Base-by-base conservation (phyloP, 1,284 basidiomycete species). In the Bjerkandera adusta region DNA sequence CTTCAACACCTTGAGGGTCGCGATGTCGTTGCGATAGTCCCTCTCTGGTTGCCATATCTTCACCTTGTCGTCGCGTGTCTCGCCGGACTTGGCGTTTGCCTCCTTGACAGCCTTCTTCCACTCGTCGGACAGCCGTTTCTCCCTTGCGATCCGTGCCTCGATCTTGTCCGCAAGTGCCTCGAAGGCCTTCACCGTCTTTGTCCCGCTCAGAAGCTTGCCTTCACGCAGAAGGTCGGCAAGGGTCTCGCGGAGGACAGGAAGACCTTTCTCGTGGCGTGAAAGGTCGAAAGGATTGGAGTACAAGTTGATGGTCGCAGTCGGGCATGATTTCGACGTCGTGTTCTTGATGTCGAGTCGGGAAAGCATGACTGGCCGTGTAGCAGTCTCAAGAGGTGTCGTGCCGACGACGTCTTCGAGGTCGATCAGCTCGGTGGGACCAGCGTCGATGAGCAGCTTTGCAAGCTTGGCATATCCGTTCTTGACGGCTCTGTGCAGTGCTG, bases 391-490 rank as follows among this genome's bases (percentile, higher is more conserved):
- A 0, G 76, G 68, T 0, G 76, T 78, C 45, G 73, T 69, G 3
- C 80, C 81, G 5, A 81, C 75, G 16, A 71, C 72, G 52, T 81
- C 73, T 56, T 82, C 79, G 30, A 68, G 60, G 44, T 67, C 64
- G 4, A 79, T 57, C 0, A 61, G 65, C 20, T 72, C 68, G 0
- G 61, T 48, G 15, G 72, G 66, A 0, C 65, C 62, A 2, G 62
- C 63, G 2, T 64, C 60, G 21, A 76, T 51, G 21, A 82, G 58
- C 12, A 68, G 39, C 20, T 65, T 53, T 1, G 65, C 60, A 13
- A 76, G 72, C 22, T 66, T 55, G 1, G 61, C 29, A 38, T 49
- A 66, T 8, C 64, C 63, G 0, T 47, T 36, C 20, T 64, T 62
- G 24, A 72, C 66, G 1, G 77, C 73, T 16, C 68, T 49, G 52